These are phyloP conservation scores for Nigrograna mackinnonii DNA, from an alignment of 2,329 filamentous ascomycete genomes.

Conservation along the genomic window DNA sequence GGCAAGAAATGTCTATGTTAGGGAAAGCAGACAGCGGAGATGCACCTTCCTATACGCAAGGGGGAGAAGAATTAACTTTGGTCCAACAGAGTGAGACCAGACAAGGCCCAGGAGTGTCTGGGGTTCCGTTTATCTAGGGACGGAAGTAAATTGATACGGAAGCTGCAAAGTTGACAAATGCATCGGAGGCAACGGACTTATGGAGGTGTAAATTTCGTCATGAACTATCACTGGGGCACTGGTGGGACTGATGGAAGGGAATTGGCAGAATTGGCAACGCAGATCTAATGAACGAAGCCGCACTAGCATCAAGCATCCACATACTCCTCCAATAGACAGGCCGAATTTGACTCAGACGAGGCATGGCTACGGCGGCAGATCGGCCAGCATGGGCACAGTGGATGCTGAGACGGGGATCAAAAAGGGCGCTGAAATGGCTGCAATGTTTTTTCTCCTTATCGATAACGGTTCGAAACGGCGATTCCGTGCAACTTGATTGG, in stretches of 20 bases:
- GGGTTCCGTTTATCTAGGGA: not conserved
- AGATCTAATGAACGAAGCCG: too few relatives aligned
- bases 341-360: too few relatives aligned
- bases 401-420: too few relatives aligned
- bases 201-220: not conserved
- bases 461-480: too few relatives aligned
- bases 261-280: too few relatives aligned
- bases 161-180: not conserved
- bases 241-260: not conserved
- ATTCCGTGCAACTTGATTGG: too few relatives aligned
- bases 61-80: not conserved
- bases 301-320: too few relatives aligned
- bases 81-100: not conserved
- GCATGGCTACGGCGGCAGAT: too few relatives aligned
- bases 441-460: too few relatives aligned
- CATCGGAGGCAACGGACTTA: conserved; percentile 5
- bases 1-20: not conserved
- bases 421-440: too few relatives aligned
- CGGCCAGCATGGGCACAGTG: too few relatives aligned
- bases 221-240: not conserved
- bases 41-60: not conserved
- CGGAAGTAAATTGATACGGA: not conserved
- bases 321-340: too few relatives aligned
- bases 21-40: not conserved
- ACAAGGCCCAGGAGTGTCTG: not conserved